Base-by-base conservation (phyloP, 768 basidiomycete species). In the Trametes coccinea region DNA sequence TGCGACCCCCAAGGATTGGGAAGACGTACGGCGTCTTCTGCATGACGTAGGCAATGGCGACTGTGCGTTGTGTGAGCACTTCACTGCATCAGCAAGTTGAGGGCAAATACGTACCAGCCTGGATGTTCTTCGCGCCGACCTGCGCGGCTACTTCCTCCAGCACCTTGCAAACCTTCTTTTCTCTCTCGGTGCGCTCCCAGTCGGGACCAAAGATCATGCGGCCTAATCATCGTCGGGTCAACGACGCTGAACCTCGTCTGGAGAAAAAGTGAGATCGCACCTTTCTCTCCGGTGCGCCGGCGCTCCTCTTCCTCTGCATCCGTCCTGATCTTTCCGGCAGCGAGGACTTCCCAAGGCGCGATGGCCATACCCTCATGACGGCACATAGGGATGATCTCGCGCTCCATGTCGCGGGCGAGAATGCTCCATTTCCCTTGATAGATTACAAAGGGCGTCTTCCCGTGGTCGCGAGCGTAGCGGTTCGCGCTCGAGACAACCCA, bases 21-120 rank as follows among this genome's bases (percentile, higher is more conserved):
- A 84, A 84, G 0, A 82, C 80, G 53, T 76, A 82, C 0, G 80
- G 78, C 5, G 79, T 74, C 69, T 84, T 86, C 45, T 83, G 80
- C 72, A 85, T 72, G 10, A 85, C 71, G 60, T 83, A 84, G 13
- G 82, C 81, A 60, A 85, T 80, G 7, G 82, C 82, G 3, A 83
- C 81, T 80, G 44, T 27, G 30, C n/a, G n/a, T n/a, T n/a, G n/a
- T n/a, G n/a, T n/a, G n/a, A n/a, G n/a, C n/a, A n/a, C n/a, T n/a
- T n/a, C n/a, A n/a, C n/a, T n/a, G n/a, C n/a, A n/a, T n/a, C n/a
- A n/a, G n/a, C n/a, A n/a, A n/a, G n/a, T n/a, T n/a, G n/a, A n/a
- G n/a, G n/a, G n/a, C n/a, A n/a, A n/a, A n/a, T n/a, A 69, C 75
- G 56, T 60, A 82, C 82, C 79, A 30, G 84, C 72, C 5, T 78